Conservation (phyloP, 495 filamentous ascomycete genomes). For the Opeltia flavorubescens region DNA sequence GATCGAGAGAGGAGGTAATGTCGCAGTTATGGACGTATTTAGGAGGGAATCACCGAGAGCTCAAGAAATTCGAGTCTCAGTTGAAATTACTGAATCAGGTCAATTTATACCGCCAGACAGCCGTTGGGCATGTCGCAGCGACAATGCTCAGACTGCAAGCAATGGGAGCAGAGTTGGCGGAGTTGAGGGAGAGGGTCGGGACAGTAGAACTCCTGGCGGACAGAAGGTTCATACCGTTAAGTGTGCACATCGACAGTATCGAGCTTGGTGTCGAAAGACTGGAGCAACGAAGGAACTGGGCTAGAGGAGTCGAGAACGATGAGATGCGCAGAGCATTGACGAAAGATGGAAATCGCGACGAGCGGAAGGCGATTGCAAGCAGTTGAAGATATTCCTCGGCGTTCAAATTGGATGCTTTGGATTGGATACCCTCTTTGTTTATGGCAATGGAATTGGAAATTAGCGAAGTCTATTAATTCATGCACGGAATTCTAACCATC, state of each 20-base stretch:
- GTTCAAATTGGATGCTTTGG: neutral
- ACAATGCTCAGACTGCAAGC: slow-evolving; percentile 51
- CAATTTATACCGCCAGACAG: slow-evolving; percentile 40
- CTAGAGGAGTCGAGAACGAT: slow-evolving; percentile 43
- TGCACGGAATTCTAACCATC: too few relatives aligned
- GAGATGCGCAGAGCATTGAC: slow-evolving; percentile 35
- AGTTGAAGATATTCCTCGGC: neutral
- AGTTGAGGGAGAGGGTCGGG: slow-evolving; percentile 50
- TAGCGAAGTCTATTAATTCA: too few relatives aligned
- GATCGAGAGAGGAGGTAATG: slow-evolving; percentile 43
- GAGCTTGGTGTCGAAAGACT: slow-evolving; percentile 51
- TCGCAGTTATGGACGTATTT: slow-evolving; percentile 55
- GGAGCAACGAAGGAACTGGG: slow-evolving; percentile 38
- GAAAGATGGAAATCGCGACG: slow-evolving; percentile 4
- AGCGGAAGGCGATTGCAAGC: slow-evolving; percentile 3
- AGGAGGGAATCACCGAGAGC: slow-evolving; percentile 42
- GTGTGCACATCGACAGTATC: slow-evolving; percentile 56
- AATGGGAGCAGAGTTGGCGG: slow-evolving; percentile 51
- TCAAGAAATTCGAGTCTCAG: slow-evolving; percentile 43
- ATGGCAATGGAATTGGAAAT: neutral
- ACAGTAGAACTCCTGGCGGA: slow-evolving; percentile 40
- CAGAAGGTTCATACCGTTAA: slow-evolving; percentile 40
- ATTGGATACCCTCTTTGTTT: neutral
- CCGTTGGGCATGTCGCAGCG: slow-evolving; percentile 41
- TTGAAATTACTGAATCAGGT: slow-evolving; percentile 44